Evolutionary conservation across 2,329 filamentous ascomycete genomes (phyloP).

Genomic region (Pyrenophora seminiperda): DNA sequence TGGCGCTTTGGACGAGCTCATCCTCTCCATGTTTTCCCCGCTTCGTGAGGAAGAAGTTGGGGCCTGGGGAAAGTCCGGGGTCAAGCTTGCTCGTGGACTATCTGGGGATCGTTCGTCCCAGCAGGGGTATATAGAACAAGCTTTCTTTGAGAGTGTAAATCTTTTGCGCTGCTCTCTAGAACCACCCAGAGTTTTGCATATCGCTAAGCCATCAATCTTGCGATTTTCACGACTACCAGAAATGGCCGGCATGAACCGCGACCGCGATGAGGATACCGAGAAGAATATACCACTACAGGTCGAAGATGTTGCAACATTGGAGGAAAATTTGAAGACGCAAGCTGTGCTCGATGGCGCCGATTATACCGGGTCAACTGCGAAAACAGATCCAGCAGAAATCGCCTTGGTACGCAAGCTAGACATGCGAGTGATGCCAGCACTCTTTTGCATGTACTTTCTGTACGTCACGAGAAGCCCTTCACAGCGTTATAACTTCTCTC

Average conservation of each 20-base stretch:
- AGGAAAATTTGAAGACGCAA: neutral
- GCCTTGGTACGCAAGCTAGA: constrained; percentile 35
- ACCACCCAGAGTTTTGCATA: neutral
- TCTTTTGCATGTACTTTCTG: constrained; percentile 50
- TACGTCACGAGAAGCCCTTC: constrained; percentile 3
- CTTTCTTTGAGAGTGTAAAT: neutral
- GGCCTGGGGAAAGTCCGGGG: constrained; percentile 34
- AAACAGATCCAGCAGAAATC: constrained; percentile 33
- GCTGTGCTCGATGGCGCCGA: constrained; percentile 14
- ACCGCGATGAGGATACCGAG: constrained; percentile 16
- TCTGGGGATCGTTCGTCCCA: constrained; percentile 30
- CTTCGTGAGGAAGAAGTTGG: constrained; percentile 3
- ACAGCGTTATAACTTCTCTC: neutral
- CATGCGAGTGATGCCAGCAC: constrained; percentile 30
- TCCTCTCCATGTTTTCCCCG: neutral
- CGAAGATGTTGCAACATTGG: constrained; percentile 21
- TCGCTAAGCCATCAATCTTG: neutral
- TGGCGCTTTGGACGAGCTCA: neutral
- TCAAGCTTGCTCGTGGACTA: constrained; percentile 10
- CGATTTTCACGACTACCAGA: neutral
- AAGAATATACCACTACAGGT: constrained; percentile 25
- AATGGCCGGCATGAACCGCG: constrained; percentile 16
- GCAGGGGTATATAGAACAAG: constrained; percentile 20
- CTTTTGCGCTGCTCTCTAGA: neutral
- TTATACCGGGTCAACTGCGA: constrained; percentile 30